Evolutionary conservation across 768 basidiomycete genomes (phyloP).

Genomic region (Suillus fuscotomentosus): DNA sequence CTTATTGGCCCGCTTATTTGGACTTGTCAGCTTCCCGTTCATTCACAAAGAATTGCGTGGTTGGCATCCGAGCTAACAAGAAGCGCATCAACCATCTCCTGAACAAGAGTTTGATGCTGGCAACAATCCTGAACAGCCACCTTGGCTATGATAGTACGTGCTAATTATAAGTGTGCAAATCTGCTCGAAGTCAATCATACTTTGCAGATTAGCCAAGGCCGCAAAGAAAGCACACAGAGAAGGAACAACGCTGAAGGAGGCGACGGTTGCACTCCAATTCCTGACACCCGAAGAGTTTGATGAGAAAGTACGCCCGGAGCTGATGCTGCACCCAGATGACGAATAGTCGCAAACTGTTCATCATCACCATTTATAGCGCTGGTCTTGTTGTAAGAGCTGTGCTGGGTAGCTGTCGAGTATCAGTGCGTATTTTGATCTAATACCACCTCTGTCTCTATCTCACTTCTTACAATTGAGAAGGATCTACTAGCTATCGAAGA

Average conservation of each 20-base stretch:
- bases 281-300: slow-evolving; percentile 92
- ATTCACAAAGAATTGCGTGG: slow-evolving; percentile 96
- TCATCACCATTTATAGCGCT: no score
- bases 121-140: slow-evolving; percentile 93
- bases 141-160: slow-evolving; percentile 95
- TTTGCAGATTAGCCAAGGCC: slow-evolving; percentile 86
- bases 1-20: slow-evolving; percentile 8
- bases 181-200: background rate
- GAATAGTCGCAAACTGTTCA: slow-evolving; percentile 10
- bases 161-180: slow-evolving; percentile 1
- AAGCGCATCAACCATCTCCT: slow-evolving; percentile 84
- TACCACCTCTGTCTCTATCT: no score
- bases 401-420: no score
- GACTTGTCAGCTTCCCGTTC: slow-evolving; percentile 68
- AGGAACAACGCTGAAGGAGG: slow-evolving; percentile 94
- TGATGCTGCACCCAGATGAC: slow-evolving; percentile 82
- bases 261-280: slow-evolving; percentile 85
- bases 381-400: background rate
- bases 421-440: no score
- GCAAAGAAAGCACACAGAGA: slow-evolving; percentile 99
- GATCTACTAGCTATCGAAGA: no score
- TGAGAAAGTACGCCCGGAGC: slow-evolving; percentile 85
- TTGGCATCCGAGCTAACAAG: slow-evolving; percentile 96
- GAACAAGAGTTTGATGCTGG: slow-evolving; percentile 97
- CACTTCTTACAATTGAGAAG: no score